These are phyloP conservation scores for Ramularia collo-cygni DNA, from an alignment of 2,329 filamentous ascomycete species.

Conservation along the genomic window DNA sequence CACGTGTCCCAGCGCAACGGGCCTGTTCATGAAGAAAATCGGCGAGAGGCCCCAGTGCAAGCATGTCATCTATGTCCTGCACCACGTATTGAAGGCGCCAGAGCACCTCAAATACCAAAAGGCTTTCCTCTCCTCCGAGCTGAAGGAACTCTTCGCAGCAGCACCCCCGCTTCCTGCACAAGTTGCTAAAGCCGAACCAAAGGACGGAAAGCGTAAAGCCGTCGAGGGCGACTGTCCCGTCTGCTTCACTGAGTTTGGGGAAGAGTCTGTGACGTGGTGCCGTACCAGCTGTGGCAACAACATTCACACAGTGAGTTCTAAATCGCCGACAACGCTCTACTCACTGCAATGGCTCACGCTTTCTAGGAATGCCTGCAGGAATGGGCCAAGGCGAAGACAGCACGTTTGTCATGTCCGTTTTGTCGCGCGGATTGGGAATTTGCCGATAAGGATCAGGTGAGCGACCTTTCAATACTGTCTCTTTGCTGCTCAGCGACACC, in stretches of 20 bases:
- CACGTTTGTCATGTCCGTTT: slow-evolving; percentile 26
- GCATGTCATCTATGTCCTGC: slow-evolving; percentile 33
- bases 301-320: neutral
- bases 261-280: slow-evolving; percentile 47
- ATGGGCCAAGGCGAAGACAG: slow-evolving; percentile 36
- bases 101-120: slow-evolving; percentile 52
- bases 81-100: slow-evolving; percentile 51
- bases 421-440: slow-evolving; percentile 25
- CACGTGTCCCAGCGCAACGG: slow-evolving; percentile 19
- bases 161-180: slow-evolving; percentile 45
- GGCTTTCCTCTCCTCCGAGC: slow-evolving; percentile 53
- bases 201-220: slow-evolving; percentile 48
- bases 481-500: no score
- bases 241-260: slow-evolving; percentile 52
- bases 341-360: slow-evolving; percentile 26
- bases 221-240: slow-evolving; percentile 58
- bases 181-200: slow-evolving; percentile 24
- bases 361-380: slow-evolving; percentile 51
- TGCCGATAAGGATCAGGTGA: slow-evolving; percentile 8
- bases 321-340: no score
- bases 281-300: slow-evolving; percentile 51
- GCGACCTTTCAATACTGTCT: no score
- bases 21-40: slow-evolving; percentile 28
- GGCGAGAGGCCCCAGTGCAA: slow-evolving; percentile 50
- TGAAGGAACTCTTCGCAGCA: slow-evolving; percentile 48